phyloP scores from a whole-genome alignment of 2,329 filamentous ascomycete genomes.

The Fusarium goolgardi region DNA sequence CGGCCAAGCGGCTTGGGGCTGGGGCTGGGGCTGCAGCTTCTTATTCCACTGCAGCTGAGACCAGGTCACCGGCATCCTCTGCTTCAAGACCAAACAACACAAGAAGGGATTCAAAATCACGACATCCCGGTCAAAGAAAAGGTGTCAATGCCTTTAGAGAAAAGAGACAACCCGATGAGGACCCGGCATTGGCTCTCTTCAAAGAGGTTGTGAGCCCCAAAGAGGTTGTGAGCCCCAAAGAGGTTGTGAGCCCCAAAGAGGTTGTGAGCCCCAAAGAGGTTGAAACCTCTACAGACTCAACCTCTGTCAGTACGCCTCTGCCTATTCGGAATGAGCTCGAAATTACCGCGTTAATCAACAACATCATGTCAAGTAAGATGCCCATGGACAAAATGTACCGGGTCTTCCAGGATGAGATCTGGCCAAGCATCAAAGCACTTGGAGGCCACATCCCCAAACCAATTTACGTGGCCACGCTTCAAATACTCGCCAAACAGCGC shows the following conservation, averaged over 20 bases:
- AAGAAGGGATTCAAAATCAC: conserved; percentile 8
- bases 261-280: conserved; percentile 46
- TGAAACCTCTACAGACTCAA: conserved; percentile 3
- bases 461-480: conserved; percentile 41
- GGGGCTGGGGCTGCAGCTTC: conserved; percentile 38
- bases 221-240: conserved; percentile 14
- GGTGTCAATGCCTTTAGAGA: conserved; percentile 14
- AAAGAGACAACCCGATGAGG: conserved; percentile 21
- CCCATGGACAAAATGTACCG: conserved; percentile 36
- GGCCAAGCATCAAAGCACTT: conserved; percentile 47
- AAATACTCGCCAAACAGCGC: conserved; percentile 40
- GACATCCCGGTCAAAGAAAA: not conserved
- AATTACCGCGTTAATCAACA: conserved; percentile 48
- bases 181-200: conserved; percentile 51
- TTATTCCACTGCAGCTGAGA: conserved; percentile 44
- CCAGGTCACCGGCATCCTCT: conserved; percentile 16
- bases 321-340: conserved; percentile 46
- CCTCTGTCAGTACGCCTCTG: not conserved
- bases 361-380: conserved; percentile 35
- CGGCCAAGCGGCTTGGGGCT: conserved; percentile 36
- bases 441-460: conserved; percentile 47
- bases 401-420: conserved; percentile 47
- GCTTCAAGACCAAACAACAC: conserved; percentile 11
- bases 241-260: conserved; percentile 48
- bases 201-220: conserved; percentile 51